Evolutionary conservation across 805 yeast genomes (phyloP).

Genomic region (Wickerhamomyces pijperi): DNA sequence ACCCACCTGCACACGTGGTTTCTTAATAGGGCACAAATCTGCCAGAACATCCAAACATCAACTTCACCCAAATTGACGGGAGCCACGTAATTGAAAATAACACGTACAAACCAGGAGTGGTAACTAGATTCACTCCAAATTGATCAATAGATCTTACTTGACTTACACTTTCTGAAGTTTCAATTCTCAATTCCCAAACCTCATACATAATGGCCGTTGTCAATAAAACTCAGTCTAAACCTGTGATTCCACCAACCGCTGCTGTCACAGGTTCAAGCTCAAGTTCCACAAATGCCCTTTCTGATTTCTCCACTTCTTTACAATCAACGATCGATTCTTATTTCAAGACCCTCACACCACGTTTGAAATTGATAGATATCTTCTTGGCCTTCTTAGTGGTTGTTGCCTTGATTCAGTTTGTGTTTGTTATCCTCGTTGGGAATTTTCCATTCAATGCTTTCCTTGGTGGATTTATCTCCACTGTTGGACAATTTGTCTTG

Average conservation of each 20-base stretch:
- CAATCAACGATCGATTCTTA: constrained; percentile 22
- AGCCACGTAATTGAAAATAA: too few relatives aligned
- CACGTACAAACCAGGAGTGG: too few relatives aligned
- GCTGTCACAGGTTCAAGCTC: too few relatives aligned
- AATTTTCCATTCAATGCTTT: constrained; percentile 96
- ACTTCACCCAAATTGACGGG: too few relatives aligned
- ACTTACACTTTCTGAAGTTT: not conserved
- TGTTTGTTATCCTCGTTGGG: constrained; percentile 67
- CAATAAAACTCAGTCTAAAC: not conserved
- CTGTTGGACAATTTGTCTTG: constrained; percentile 93
- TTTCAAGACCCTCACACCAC: constrained; percentile 23
- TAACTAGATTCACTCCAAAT: too few relatives aligned
- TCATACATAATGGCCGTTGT: constrained; percentile 1
- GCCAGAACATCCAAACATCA: too few relatives aligned
- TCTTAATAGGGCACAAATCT: too few relatives aligned
- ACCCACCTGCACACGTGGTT: too few relatives aligned
- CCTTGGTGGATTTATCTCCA: constrained; percentile 80
- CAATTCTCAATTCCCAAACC: too few relatives aligned
- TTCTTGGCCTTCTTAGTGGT: constrained; percentile 67
- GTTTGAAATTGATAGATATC: constrained; percentile 59
- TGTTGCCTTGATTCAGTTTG: constrained; percentile 70
- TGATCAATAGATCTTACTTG: too few relatives aligned
- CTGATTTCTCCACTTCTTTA: constrained; percentile 22
- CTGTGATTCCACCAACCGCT: too few relatives aligned
- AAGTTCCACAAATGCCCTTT: too few relatives aligned